Evolutionary conservation across 2,329 filamentous ascomycete genomes (phyloP).

Genomic region (Elsinoe batatas): DNA sequence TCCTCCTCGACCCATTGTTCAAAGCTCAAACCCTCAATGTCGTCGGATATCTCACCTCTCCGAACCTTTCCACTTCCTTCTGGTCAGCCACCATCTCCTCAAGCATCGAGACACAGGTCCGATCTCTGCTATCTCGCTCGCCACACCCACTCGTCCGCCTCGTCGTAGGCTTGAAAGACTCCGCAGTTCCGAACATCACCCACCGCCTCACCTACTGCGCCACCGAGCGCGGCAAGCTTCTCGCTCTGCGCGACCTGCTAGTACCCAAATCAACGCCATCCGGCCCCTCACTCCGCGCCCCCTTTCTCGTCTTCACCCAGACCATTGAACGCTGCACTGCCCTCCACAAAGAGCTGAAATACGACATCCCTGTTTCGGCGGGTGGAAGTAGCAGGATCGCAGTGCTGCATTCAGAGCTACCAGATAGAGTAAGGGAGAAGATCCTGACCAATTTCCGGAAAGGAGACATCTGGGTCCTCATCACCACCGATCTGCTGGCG

Average conservation of each 20-base stretch:
- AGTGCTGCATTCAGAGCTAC: slow-evolving; percentile 78
- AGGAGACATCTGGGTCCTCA: slow-evolving; percentile 90
- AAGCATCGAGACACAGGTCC: slow-evolving; percentile 71
- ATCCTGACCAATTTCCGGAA: slow-evolving; percentile 86
- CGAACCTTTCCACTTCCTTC: slow-evolving; percentile 62
- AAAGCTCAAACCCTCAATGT: slow-evolving; percentile 76
- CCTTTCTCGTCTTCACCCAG: slow-evolving; percentile 92
- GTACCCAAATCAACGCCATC: slow-evolving; percentile 59
- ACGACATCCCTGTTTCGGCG: slow-evolving; percentile 84
- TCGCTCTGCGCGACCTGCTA: slow-evolving; percentile 80
- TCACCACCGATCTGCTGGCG: slow-evolving; percentile 88
- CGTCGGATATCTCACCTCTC: slow-evolving; percentile 67
- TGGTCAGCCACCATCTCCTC: slow-evolving; percentile 98
- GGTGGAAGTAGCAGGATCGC: slow-evolving; percentile 78
- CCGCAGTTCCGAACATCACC: slow-evolving; percentile 81
- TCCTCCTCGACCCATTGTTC: slow-evolving; percentile 85
- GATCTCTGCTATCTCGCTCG: slow-evolving; percentile 47
- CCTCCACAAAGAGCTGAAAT: slow-evolving; percentile 79
- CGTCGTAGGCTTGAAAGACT: slow-evolving; percentile 94
- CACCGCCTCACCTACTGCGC: slow-evolving; percentile 87
- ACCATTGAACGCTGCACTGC: slow-evolving; percentile 85
- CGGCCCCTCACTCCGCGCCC: slow-evolving; percentile 56
- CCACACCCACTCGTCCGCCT: slow-evolving; percentile 58
- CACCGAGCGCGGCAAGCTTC: slow-evolving; percentile 85
- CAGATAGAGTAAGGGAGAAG: slow-evolving; percentile 60